These are phyloP conservation scores for Papilionanthe hybrid DNA, from an alignment of 116 monocot genomes.

Conservation along the genomic window DNA sequence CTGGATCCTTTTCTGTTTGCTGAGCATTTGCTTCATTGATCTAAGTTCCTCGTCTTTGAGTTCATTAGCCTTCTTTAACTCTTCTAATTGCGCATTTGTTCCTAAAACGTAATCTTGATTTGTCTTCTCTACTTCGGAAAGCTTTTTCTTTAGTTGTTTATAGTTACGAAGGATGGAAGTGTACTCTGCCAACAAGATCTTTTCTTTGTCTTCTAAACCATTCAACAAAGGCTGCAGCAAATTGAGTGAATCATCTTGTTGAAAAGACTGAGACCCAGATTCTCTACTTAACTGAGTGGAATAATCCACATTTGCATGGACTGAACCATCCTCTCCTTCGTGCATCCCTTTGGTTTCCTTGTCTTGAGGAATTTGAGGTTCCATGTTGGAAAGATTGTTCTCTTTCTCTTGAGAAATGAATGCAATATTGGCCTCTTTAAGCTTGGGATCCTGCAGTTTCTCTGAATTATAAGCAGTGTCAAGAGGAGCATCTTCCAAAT, in stretches of 20 bases:
- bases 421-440: constrained; percentile 1
- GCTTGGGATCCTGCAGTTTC: constrained; percentile 27
- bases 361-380: constrained; percentile 1
- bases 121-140: constrained; percentile 48
- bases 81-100: constrained; percentile 28
- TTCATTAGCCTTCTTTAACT: constrained; percentile 43
- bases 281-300: constrained; percentile 3
- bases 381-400: constrained; percentile 2
- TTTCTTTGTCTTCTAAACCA: constrained; percentile 64
- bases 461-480: constrained; percentile 38
- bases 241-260: constrained; percentile 19
- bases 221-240: constrained; percentile 46
- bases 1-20: constrained; percentile 18
- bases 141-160: constrained; percentile 62
- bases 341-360: neutral
- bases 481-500: constrained; percentile 29
- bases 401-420: constrained; percentile 11
- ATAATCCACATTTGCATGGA: constrained; percentile 2
- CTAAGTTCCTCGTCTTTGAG: constrained; percentile 72
- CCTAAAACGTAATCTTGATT: constrained; percentile 40
- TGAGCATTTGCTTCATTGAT: constrained; percentile 36
- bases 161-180: constrained; percentile 56
- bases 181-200: constrained; percentile 65
- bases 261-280: neutral
- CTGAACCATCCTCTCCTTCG: neutral